Conservation (phyloP, 768 basidiomycete genomes). For the Exsudoporus frostii region DNA sequence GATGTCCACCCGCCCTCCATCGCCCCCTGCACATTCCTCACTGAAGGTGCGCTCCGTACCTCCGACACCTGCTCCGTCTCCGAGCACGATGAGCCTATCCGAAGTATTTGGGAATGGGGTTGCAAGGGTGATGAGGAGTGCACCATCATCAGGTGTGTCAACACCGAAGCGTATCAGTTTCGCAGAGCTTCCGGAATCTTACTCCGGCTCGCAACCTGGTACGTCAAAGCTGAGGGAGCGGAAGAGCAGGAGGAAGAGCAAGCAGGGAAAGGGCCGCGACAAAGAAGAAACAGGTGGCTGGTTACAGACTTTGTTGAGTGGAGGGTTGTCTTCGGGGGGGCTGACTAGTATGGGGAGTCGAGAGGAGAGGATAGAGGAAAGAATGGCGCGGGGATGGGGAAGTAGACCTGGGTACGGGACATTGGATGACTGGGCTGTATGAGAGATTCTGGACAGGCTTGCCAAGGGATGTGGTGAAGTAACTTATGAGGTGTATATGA, state of each 20-base stretch:
- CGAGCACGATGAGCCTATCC: slow-evolving; percentile 24
- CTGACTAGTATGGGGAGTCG: slow-evolving; percentile 23
- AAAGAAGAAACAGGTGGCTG: slow-evolving; percentile 25
- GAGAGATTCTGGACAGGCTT: slow-evolving; percentile 2
- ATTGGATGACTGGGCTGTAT: slow-evolving; percentile 60
- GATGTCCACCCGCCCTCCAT: slow-evolving; percentile 60
- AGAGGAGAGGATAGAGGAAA: slow-evolving; percentile 52
- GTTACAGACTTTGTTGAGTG: slow-evolving; percentile 22
- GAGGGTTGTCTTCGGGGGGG: slow-evolving; percentile 25
- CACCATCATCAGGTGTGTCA: slow-evolving; percentile 48
- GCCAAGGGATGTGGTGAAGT: neutral
- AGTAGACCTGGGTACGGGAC: slow-evolving; percentile 38
- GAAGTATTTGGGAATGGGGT: slow-evolving; percentile 30
- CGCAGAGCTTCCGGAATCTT: slow-evolving; percentile 69
- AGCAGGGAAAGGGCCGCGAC: slow-evolving; percentile 33
- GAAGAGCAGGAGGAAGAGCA: slow-evolving; percentile 31
- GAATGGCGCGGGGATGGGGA: slow-evolving; percentile 49
- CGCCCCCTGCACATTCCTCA: slow-evolving; percentile 54
- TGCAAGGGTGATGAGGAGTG: slow-evolving; percentile 34
- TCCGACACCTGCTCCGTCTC: slow-evolving; percentile 36
- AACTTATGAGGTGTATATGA: slow-evolving; percentile 11
- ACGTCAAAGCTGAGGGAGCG: slow-evolving; percentile 35
- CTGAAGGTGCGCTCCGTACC: slow-evolving; percentile 40
- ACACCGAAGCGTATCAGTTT: slow-evolving; percentile 80
- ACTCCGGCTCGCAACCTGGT: slow-evolving; percentile 38